phyloP scores from a whole-genome alignment of 2,329 filamentous ascomycete genomes.

The Verticillium klebahnii region DNA sequence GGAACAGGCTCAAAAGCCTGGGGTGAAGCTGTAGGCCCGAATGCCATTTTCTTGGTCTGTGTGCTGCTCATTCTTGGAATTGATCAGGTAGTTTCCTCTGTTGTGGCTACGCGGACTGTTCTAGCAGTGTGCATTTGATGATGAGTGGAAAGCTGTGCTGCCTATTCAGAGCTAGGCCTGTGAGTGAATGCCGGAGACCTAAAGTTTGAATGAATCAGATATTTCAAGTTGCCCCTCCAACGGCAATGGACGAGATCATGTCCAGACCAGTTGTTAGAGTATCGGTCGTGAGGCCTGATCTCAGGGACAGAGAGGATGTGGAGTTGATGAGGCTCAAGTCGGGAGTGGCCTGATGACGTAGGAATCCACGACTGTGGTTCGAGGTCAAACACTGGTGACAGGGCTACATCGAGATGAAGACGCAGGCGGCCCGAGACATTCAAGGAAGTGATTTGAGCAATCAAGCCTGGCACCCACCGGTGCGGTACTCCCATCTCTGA shows the following conservation, averaged over 20 bases:
- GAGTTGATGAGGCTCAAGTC: neutral
- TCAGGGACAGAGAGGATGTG: neutral
- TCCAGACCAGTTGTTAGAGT: no score
- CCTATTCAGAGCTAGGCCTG: no score
- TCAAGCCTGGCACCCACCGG: neutral
- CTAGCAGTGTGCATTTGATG: no score
- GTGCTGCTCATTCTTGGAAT: neutral
- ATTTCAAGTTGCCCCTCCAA: no score
- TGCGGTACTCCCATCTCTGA: neutral
- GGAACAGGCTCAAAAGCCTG: neutral
- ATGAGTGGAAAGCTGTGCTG: no score
- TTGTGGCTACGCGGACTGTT: no score
- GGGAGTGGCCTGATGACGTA: neutral
- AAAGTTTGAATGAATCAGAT: no score
- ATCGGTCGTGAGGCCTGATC: no score
- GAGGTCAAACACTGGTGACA: neutral
- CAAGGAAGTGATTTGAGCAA: neutral
- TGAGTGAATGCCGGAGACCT: no score
- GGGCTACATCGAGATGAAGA: neutral
- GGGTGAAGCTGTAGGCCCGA: neutral
- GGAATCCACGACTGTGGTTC: neutral
- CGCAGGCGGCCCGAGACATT: neutral
- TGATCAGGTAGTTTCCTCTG: no score
- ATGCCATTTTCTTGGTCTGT: neutral
- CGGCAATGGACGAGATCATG: no score